Evolutionary conservation across 306 rosid genomes (phyloP).

Genomic region (Casuarina equisetifolia): DNA sequence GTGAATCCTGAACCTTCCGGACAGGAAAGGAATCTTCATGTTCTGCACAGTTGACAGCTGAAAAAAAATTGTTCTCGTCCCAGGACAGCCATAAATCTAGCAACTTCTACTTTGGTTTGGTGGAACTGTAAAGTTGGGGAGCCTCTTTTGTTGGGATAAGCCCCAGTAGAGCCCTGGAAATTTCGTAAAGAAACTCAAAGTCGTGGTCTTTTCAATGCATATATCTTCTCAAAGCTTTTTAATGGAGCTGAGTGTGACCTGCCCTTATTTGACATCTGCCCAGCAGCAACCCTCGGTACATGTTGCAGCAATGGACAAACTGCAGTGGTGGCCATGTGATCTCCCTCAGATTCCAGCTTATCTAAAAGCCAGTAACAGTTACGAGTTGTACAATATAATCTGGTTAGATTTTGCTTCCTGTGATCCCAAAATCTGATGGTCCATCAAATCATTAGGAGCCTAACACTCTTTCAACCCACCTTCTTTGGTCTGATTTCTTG

Average conservation of each 20-base stretch:
- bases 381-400: neutral
- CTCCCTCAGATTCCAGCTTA: conserved; percentile 9
- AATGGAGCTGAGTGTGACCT: conserved; percentile 2
- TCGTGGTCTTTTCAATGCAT: neutral
- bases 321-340: conserved; percentile 26
- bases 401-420: neutral
- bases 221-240: neutral
- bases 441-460: conserved; percentile 7
- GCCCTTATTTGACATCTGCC: neutral
- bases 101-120: neutral
- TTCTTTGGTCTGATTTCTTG: neutral
- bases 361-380: neutral
- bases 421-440: neutral
- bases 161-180: neutral
- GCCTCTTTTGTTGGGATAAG: neutral
- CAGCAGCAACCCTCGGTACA: neutral
- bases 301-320: conserved; percentile 5
- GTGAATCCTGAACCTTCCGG: conserved; percentile 6
- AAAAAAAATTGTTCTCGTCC: conserved; percentile 7
- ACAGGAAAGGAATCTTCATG: conserved; percentile 2
- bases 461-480: neutral
- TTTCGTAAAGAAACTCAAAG: neutral
- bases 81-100: conserved; percentile 6
- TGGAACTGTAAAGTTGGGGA: neutral
- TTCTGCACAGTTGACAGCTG: conserved; percentile 18